Percentiles rank a stretch among this genome's conserved stretches.
Conservation (phyloP, 2,329 filamentous ascomycete genomes). For the Trichophyton simii region DNA sequence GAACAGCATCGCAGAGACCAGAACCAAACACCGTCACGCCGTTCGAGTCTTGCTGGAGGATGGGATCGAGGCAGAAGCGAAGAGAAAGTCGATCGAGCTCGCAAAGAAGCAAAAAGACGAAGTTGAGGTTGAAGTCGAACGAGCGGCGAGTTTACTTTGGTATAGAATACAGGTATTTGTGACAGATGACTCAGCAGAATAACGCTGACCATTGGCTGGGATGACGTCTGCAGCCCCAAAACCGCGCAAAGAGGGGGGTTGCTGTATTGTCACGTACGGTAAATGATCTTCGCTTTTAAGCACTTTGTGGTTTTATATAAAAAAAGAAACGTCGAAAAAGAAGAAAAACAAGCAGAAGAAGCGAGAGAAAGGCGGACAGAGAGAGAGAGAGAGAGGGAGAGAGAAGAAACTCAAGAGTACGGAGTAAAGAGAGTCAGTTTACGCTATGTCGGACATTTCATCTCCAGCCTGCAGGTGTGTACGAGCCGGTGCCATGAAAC, state of each 20-base stretch:
- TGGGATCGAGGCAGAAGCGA: neutral
- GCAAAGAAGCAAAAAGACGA: neutral
- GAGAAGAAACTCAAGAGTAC: neutral
- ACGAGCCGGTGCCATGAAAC: conserved; percentile 1
- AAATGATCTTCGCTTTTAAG: neutral
- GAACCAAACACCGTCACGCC: neutral
- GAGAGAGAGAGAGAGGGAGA: neutral
- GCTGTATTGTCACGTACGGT: neutral
- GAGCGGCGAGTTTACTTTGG: neutral
- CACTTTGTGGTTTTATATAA: neutral
- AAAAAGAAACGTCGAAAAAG: neutral
- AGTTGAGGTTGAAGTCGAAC: neutral
- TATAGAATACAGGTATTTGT: neutral
- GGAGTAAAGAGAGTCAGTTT: too few species aligned
- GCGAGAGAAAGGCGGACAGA: neutral
- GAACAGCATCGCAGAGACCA: neutral
- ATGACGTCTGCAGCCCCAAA: neutral
- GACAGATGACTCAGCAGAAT: neutral
- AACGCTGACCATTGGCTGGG: neutral
- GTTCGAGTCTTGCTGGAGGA: neutral
- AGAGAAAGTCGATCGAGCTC: neutral
- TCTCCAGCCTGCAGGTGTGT: neutral
- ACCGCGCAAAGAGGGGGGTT: neutral
- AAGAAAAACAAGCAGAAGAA: neutral
- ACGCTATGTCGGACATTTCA: neutral